Evolutionary conservation across 1,284 basidiomycete genomes (phyloP), one percentile per base, ranked within the genome.

Genomic region (Puccinia polysora): DNA sequence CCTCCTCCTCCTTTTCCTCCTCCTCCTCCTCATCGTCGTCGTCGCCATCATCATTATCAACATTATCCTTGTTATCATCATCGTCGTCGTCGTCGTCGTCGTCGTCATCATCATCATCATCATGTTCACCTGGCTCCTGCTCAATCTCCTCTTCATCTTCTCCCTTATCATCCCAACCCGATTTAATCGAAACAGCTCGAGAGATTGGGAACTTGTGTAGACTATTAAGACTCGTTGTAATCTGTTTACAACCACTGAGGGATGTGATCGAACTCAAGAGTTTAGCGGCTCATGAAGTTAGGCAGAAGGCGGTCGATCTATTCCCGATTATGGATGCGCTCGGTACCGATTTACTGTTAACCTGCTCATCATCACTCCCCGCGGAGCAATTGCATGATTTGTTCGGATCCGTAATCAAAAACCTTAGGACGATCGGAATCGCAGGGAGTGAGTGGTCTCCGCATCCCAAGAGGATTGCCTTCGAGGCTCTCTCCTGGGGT

Each of bases 211-310:
- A 65, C 0, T 68, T 78, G 8, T 77, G 77, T 67, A 73, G 72
- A 32, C 45, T 72, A 18, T 74, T 77, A 45, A 75, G 75, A 14
- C 67, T 81, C 32, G 36, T 63, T n/a, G 74, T 81, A 69, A 78
- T 75, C 53, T 80, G 79, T 73, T 76, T 80, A 65, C 80, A 81
- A 73, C 80, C 80, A 0, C 60, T 81, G 28, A 74, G 80, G n/a
- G 78, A 79, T 62, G 76, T 81, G 52, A 79, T 76, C 40, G 73
- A 73, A 55, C 58, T 60, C 20, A 73, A 74, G 25, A 68, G 76
- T 6, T 40, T 25, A 63, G 75, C 30, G 30, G 20, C 56, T 2
- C 38, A 63, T 32, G 38, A 18, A 2, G 36, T 6, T 25, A 55
- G 32, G 69, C 23, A 75, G 14, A 64, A 76, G 2, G 75, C 73